phyloP scores from a whole-genome alignment of 805 yeast species.

The Millerozyma acaciae region DNA sequence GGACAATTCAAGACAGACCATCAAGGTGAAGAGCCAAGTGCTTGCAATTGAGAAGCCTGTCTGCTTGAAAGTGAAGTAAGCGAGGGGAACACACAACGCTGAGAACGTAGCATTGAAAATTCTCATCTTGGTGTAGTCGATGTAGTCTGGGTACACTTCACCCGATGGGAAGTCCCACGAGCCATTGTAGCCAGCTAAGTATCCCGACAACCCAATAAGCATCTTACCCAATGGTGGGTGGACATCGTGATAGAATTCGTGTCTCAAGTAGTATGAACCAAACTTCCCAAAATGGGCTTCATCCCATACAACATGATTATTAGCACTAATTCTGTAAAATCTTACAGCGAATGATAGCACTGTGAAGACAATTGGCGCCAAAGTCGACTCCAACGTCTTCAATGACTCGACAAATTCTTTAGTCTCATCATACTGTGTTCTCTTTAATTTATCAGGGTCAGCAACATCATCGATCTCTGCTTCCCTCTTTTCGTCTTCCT shows the following conservation, averaged over 20 bases:
- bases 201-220: constrained; percentile 75
- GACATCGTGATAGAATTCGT: constrained; percentile 80
- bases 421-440: constrained; percentile 22
- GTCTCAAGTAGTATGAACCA: constrained; percentile 75
- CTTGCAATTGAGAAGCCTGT: constrained; percentile 49
- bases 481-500: constrained; percentile 8
- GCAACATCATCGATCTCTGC: constrained; percentile 14
- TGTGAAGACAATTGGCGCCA: constrained; percentile 66
- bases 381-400: constrained; percentile 30
- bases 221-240: constrained; percentile 86
- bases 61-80: constrained; percentile 65
- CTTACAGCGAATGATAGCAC: constrained; percentile 62
- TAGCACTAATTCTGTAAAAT: constrained; percentile 53
- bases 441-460: constrained; percentile 11
- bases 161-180: constrained; percentile 74
- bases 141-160: constrained; percentile 53
- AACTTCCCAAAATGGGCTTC: constrained; percentile 89
- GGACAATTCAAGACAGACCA: constrained; percentile 65
- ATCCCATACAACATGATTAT: constrained; percentile 75
- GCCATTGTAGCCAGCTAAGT: constrained; percentile 78
- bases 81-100: constrained; percentile 62
- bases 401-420: constrained; percentile 27
- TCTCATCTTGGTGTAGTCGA: constrained; percentile 65
- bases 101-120: constrained; percentile 67
- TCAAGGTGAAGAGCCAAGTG: constrained; percentile 55